phyloP scores from a whole-genome alignment of 2,329 filamentous ascomycete genomes.

The Fusarium compactum region DNA sequence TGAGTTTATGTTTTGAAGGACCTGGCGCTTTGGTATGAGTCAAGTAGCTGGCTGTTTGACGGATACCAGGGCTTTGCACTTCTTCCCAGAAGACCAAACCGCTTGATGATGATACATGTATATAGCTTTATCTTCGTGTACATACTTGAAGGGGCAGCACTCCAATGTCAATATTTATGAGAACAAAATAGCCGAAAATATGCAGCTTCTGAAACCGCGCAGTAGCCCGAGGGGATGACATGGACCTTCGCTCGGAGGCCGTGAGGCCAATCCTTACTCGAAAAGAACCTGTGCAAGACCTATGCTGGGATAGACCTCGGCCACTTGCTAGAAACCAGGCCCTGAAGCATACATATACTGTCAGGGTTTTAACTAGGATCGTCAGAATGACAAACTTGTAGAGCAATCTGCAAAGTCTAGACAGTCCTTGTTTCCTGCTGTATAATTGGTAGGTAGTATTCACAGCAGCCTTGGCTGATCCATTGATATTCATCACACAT shows the following conservation, averaged over 20 bases:
- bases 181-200: background rate
- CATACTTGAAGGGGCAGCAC: conserved; percentile 20
- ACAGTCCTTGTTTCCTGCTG: background rate
- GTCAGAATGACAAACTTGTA: background rate
- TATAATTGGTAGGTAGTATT: background rate
- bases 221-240: background rate
- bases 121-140: conserved; percentile 31
- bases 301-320: background rate
- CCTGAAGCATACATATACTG: background rate
- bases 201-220: background rate
- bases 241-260: background rate
- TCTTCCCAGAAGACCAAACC: background rate
- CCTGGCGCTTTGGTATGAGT: background rate
- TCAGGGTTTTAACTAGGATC: background rate
- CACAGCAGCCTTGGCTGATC: background rate
- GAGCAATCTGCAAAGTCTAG: background rate
- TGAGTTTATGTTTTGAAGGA: background rate
- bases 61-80: background rate
- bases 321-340: background rate
- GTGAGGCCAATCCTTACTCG: too few relatives aligned
- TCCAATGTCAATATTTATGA: background rate
- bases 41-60: conserved; percentile 30
- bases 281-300: too few relatives aligned
- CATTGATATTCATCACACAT: background rate
- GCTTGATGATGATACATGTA: background rate